A percentile compares a stretch with the other conserved stretches of the same genome.
These are phyloP conservation scores for Steccherinum ochraceum DNA, from an alignment of 768 basidiomycete genomes.

Conservation along the genomic window DNA sequence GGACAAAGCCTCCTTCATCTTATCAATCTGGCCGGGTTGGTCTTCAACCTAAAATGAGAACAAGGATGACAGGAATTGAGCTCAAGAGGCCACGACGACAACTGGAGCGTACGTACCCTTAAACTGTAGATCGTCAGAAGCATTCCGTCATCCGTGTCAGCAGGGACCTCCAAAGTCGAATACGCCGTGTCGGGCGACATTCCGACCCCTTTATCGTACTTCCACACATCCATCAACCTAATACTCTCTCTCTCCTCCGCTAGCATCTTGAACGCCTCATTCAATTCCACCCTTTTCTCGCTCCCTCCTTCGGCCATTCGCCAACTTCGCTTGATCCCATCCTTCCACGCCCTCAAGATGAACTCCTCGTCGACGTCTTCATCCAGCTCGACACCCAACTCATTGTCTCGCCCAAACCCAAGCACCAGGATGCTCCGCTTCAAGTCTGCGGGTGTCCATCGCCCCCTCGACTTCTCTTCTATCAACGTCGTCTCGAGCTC, in stretches of 20 bases:
- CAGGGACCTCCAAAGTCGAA: constrained; percentile 59
- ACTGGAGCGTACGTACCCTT: constrained; percentile 60
- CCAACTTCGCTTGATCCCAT: constrained; percentile 53
- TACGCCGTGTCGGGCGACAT: constrained; percentile 75
- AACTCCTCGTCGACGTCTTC: constrained; percentile 65
- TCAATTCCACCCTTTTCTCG: constrained; percentile 45
- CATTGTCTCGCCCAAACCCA: constrained; percentile 59
- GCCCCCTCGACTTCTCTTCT: constrained; percentile 55
- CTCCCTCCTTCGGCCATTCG: constrained; percentile 33
- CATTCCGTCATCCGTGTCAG: constrained; percentile 73
- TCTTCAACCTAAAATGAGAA: constrained; percentile 72
- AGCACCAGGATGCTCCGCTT: constrained; percentile 40
- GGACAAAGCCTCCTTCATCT: constrained; percentile 64
- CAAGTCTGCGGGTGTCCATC: constrained; percentile 58
- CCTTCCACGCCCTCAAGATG: constrained; percentile 63
- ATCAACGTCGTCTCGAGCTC: constrained; percentile 52
- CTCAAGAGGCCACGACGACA: too few species aligned
- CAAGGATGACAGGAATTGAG: too few species aligned
- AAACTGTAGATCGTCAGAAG: constrained; percentile 65
- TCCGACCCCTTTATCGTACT: constrained; percentile 42
- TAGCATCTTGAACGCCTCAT: constrained; percentile 63
- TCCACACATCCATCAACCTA: constrained; percentile 44
- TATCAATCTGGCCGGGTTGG: constrained; percentile 56
- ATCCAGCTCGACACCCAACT: constrained; percentile 63
- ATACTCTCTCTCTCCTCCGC: constrained; percentile 57